These are phyloP conservation scores for Kluyveromyces dobzhanskii DNA, from an alignment of 805 yeast species.

Conservation along the genomic window DNA sequence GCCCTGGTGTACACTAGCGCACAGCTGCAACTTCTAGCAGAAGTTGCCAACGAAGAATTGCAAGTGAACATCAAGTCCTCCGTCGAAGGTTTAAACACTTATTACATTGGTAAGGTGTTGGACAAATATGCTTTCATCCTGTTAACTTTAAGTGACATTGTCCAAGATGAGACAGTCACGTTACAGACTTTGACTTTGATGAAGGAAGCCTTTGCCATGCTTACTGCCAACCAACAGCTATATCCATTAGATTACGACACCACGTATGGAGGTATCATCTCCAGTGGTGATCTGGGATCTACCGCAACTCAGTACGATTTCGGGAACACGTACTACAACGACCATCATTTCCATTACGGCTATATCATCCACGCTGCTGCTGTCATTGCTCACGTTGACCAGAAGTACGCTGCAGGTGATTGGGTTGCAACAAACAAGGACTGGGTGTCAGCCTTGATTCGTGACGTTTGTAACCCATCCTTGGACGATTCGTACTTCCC, in stretches of 20 bases:
- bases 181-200: slow-evolving; percentile 28
- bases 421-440: slow-evolving; percentile 42
- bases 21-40: slow-evolving; percentile 36
- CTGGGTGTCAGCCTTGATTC: slow-evolving; percentile 52
- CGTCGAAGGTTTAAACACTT: slow-evolving; percentile 36
- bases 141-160: slow-evolving; percentile 41
- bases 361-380: slow-evolving; percentile 81
- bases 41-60: slow-evolving; percentile 40
- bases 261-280: slow-evolving; percentile 47
- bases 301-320: slow-evolving; percentile 44
- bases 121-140: slow-evolving; percentile 52
- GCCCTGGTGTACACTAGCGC: slow-evolving; percentile 34
- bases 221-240: slow-evolving; percentile 35
- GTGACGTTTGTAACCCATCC: slow-evolving; percentile 64
- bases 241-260: slow-evolving; percentile 51
- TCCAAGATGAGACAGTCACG: slow-evolving; percentile 36
- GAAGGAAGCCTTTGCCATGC: slow-evolving; percentile 37
- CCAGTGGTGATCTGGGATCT: slow-evolving; percentile 35
- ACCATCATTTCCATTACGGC: slow-evolving; percentile 85
- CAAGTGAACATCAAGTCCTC: slow-evolving; percentile 37
- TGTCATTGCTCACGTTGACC: slow-evolving; percentile 59
- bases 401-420: slow-evolving; percentile 35
- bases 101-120: slow-evolving; percentile 44
- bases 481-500: slow-evolving; percentile 49
- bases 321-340: slow-evolving; percentile 74